Percentiles rank a stretch among this genome's conserved stretches.
These are phyloP conservation scores for Starmera caribaea DNA, from an alignment of 805 yeast genomes.

Conservation along the genomic window DNA sequence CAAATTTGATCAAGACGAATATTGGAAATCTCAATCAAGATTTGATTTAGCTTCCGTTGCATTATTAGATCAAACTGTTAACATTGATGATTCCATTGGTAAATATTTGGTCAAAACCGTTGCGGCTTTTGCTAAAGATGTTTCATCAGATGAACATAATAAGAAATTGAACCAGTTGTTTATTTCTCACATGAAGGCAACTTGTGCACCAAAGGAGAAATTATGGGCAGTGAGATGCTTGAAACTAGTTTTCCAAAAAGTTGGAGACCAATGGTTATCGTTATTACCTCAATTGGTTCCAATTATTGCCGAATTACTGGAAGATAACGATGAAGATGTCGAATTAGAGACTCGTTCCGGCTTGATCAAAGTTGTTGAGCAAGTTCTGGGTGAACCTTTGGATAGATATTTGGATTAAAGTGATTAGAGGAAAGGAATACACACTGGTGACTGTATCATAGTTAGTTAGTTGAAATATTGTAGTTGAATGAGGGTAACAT, in stretches of 20 bases:
- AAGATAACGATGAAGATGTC: conserved; percentile 91
- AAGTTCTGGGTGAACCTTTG: conserved; percentile 88
- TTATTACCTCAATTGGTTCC: conserved; percentile 93
- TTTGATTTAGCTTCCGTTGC: conserved; percentile 62
- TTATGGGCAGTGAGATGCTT: conserved; percentile 75
- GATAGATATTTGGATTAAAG: conserved; percentile 60
- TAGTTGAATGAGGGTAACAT: too few species aligned
- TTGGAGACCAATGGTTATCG: conserved; percentile 91
- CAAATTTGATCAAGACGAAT: conserved; percentile 85
- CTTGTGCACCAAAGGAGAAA: conserved; percentile 47
- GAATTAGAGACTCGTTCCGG: conserved; percentile 88
- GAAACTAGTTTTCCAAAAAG: conserved; percentile 75
- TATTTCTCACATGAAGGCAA: conserved; percentile 58
- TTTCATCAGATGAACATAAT: conserved; percentile 66
- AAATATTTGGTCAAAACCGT: conserved; percentile 74
- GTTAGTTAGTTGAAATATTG: too few species aligned
- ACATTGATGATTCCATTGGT: conserved; percentile 67
- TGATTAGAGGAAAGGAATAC: too few species aligned
- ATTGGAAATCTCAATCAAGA: conserved; percentile 85
- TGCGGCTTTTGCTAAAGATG: conserved; percentile 62
- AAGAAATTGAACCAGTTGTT: conserved; percentile 59
- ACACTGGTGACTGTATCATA: too few species aligned
- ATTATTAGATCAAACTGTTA: conserved; percentile 54
- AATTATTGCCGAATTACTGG: conserved; percentile 86
- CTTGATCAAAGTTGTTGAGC: conserved; percentile 83